phyloP scores from a whole-genome alignment of 805 yeast species.

The Wickerhamomyces chambardii region DNA sequence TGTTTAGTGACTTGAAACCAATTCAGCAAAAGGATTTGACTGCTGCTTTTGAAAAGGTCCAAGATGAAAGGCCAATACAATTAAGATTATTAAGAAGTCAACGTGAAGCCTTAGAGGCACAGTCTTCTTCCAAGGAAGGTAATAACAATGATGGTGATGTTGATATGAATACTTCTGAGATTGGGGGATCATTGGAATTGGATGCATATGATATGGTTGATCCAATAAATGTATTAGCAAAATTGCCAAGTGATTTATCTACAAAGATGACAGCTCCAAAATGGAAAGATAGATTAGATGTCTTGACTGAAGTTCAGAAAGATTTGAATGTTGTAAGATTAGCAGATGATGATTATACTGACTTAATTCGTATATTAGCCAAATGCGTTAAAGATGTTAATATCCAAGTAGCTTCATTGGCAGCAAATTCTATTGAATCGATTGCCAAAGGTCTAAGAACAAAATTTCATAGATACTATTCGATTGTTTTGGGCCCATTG shows the following conservation, averaged over 20 bases:
- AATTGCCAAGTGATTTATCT: conserved; percentile 56
- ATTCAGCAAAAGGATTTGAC: conserved; percentile 83
- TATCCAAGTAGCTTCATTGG: conserved; percentile 72
- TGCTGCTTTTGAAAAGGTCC: conserved; percentile 51
- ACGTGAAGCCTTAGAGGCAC: conserved; percentile 32
- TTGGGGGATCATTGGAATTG: conserved; percentile 21
- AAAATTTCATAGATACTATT: conserved; percentile 45
- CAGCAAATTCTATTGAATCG: conserved; percentile 55
- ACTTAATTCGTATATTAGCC: conserved; percentile 52
- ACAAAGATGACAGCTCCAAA: conserved; percentile 48
- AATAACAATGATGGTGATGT: conserved; percentile 14
- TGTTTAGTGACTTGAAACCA: conserved; percentile 74
- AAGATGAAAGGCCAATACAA: conserved; percentile 36
- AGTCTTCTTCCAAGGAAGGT: conserved; percentile 10
- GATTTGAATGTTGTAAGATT: conserved; percentile 45
- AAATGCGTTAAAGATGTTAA: conserved; percentile 83
- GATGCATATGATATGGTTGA: conserved; percentile 70
- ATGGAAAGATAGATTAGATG: conserved; percentile 93
- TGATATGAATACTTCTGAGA: conserved; percentile 16
- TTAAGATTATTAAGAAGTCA: conserved; percentile 47
- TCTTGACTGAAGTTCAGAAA: conserved; percentile 50
- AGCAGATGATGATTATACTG: conserved; percentile 55
- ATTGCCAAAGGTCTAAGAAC: conserved; percentile 60
- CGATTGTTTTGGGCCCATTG: conserved; percentile 46
- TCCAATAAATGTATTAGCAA: conserved; percentile 56